These are phyloP conservation scores for Alternaria ethzedia DNA, from an alignment of 2,329 filamentous ascomycete species.

Conservation along the genomic window DNA sequence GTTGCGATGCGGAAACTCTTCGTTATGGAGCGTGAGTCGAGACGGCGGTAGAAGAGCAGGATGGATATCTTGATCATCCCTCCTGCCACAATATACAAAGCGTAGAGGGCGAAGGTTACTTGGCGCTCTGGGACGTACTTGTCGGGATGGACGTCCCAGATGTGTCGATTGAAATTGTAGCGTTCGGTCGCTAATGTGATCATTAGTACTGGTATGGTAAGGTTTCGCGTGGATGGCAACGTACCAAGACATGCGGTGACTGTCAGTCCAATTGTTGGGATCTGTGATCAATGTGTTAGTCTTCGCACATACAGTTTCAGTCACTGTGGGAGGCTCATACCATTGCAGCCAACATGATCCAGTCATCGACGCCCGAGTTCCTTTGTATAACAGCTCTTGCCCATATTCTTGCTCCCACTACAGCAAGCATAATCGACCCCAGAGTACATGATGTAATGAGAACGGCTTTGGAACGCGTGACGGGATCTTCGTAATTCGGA, in stretches of 20 bases:
- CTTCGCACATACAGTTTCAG: not conserved
- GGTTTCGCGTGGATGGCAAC: not conserved
- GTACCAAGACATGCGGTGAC: not conserved
- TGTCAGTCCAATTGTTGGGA: constrained; percentile 4
- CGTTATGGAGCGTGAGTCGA: constrained; percentile 18
- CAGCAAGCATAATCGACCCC: constrained; percentile 10
- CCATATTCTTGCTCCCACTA: constrained; percentile 19
- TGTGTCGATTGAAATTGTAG: constrained; percentile 16
- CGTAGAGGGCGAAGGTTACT: constrained; percentile 20
- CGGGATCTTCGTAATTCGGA: constrained; percentile 20
- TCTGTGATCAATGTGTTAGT: not conserved
- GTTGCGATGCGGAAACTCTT: constrained; percentile 16
- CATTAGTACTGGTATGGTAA: not conserved
- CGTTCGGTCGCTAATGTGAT: not conserved
- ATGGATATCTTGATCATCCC: constrained; percentile 34
- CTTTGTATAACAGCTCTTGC: constrained; percentile 17
- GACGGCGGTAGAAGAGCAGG: constrained; percentile 29
- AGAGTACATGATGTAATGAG: constrained; percentile 14
- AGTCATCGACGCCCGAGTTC: constrained; percentile 22
- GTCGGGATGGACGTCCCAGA: constrained; percentile 20
- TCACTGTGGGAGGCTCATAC: not conserved
- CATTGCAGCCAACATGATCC: constrained; percentile 23
- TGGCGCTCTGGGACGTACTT: constrained; percentile 16
- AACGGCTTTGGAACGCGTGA: constrained; percentile 7
- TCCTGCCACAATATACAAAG: constrained; percentile 17